Evolutionary conservation across 768 basidiomycete species (phyloP).

Genomic region (Strobilomyces confusus): DNA sequence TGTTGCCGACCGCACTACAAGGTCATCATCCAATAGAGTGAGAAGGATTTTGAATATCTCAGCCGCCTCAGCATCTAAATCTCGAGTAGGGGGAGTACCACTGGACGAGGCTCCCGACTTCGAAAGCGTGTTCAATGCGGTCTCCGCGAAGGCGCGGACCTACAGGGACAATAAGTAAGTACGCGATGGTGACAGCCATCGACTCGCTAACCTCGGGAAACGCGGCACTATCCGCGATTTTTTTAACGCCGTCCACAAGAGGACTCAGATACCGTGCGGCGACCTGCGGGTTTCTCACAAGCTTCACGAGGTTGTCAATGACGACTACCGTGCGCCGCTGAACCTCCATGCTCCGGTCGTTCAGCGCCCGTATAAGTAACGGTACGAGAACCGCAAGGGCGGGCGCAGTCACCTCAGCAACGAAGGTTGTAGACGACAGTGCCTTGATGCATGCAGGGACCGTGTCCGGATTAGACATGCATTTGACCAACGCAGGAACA

Average conservation of each 20-base stretch:
- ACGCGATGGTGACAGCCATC: slow-evolving; percentile 2
- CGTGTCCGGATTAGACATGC: slow-evolving; percentile 87
- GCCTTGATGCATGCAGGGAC: slow-evolving; percentile 94
- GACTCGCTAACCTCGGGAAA: slow-evolving; percentile 77
- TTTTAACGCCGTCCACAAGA: slow-evolving; percentile 86
- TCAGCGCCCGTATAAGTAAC: slow-evolving; percentile 83
- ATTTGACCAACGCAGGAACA: slow-evolving; percentile 84
- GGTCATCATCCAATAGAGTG: slow-evolving; percentile 52
- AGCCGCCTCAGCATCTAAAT: slow-evolving; percentile 60
- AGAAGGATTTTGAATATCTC: slow-evolving; percentile 54
- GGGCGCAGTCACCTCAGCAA: slow-evolving; percentile 95
- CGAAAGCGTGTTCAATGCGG: slow-evolving; percentile 73
- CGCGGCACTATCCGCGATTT: slow-evolving; percentile 85
- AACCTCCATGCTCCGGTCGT: slow-evolving; percentile 94
- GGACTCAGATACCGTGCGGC: slow-evolving; percentile 86
- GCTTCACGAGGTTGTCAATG: slow-evolving; percentile 94
- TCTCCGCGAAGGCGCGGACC: slow-evolving; percentile 90
- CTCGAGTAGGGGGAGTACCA: slow-evolving; percentile 67
- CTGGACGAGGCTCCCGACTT: slow-evolving; percentile 80
- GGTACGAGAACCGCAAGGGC: slow-evolving; percentile 95
- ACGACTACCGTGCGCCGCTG: slow-evolving; percentile 93
- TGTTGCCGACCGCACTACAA: slow-evolving; percentile 37
- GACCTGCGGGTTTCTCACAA: slow-evolving; percentile 86
- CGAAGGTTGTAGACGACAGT: slow-evolving; percentile 91
- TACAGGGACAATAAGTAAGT: slow-evolving; percentile 25